Evolutionary conservation across 768 basidiomycete species (phyloP).

Genomic region (Clathrus columnatus): DNA sequence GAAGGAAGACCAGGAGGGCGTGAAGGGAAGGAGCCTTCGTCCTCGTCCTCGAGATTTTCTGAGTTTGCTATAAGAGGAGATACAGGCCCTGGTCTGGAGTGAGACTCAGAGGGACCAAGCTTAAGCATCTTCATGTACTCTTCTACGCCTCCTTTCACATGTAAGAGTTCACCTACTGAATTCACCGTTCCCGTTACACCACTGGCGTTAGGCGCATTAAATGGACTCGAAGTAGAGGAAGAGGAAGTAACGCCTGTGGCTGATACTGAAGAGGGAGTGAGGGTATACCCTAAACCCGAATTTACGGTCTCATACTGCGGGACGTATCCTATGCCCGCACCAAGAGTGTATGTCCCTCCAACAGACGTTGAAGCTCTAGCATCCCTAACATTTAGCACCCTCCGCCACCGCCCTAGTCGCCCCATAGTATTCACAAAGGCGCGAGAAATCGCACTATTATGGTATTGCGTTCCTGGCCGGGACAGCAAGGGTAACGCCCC

Average conservation of each 20-base stretch:
- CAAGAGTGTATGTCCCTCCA: not conserved
- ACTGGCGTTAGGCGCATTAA: conserved; percentile 58
- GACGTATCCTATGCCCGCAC: not conserved
- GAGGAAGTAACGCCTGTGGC: too few relatives aligned
- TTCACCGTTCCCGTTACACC: conserved; percentile 27
- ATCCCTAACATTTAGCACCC: conserved; percentile 41
- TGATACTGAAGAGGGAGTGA: not conserved
- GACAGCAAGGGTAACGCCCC: conserved; percentile 19
- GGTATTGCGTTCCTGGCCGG: conserved; percentile 33
- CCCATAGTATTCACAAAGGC: conserved; percentile 78
- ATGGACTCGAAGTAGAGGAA: too few relatives aligned
- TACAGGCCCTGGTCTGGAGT: too few relatives aligned
- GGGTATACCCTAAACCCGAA: not conserved
- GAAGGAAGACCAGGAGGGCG: not conserved
- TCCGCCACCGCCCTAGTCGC: conserved; percentile 72
- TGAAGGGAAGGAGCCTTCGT: not conserved
- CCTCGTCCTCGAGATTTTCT: not conserved
- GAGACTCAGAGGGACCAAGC: conserved; percentile 17
- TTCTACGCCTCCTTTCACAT: conserved; percentile 55
- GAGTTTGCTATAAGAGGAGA: conserved; percentile 3
- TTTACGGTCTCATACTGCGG: not conserved
- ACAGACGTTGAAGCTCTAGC: not conserved
- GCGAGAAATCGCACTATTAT: conserved; percentile 60
- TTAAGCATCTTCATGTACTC: conserved; percentile 55
- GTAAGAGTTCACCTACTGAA: conserved; percentile 51